Conservation (phyloP, 1,139 yeast species). For the Blastobotrys aristatus region DNA sequence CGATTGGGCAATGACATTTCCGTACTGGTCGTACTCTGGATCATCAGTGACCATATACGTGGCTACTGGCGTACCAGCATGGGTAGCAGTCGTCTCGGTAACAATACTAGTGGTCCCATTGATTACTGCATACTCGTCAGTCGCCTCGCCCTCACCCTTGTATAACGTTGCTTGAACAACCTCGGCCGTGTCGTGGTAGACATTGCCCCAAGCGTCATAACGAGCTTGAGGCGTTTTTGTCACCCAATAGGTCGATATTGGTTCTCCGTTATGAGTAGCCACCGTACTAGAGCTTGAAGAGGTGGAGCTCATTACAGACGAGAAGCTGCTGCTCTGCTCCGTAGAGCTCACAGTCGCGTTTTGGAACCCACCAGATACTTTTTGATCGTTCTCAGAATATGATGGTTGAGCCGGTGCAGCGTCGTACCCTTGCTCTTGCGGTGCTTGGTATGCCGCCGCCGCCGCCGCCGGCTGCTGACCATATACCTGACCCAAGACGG, state of each 20-base stretch:
- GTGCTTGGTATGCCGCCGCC: too few species aligned
- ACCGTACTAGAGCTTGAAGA: too few species aligned
- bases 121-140: neutral
- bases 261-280: neutral
- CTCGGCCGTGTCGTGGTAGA: neutral
- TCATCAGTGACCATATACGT: conserved; percentile 3
- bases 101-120: neutral
- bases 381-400: too few species aligned
- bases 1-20: neutral
- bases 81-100: neutral
- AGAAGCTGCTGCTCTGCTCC: too few species aligned
- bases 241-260: neutral
- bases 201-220: conserved; percentile 2
- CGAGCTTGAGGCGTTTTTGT: neutral
- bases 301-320: too few species aligned
- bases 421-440: too few species aligned
- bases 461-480: too few species aligned
- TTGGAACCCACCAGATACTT: too few species aligned
- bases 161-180: neutral
- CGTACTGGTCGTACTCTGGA: neutral
- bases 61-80: neutral
- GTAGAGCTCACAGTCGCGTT: too few species aligned
- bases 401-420: too few species aligned
- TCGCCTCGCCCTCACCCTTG: neutral
- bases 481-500: neutral